phyloP scores from a whole-genome alignment of 305 asterid genomes.

The Ilex paraguariensis region DNA sequence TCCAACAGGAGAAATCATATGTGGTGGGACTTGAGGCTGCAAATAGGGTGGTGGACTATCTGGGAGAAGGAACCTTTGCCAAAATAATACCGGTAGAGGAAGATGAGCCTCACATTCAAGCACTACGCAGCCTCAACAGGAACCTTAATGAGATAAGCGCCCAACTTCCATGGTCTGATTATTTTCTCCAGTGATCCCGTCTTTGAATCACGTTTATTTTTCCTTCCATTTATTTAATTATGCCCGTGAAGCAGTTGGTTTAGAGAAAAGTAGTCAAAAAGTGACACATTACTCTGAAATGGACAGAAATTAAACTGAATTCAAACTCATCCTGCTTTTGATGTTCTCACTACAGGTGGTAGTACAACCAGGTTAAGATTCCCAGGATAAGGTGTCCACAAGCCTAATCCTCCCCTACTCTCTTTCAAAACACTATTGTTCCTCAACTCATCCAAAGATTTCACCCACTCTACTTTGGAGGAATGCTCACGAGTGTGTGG shows the following conservation, averaged over 20 bases:
- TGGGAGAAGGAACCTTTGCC: conserved; percentile 39
- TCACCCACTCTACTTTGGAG: conserved; percentile 92
- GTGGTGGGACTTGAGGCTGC: conserved; percentile 63
- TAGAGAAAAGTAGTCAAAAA: too few species aligned
- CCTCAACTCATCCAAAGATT: conserved; percentile 64
- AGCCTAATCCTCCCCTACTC: conserved; percentile 85
- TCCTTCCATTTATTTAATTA: too few species aligned
- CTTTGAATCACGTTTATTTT: too few species aligned
- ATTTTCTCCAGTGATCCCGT: conserved; percentile 35
- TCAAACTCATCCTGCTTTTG: conserved; percentile 83
- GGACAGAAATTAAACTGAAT: not conserved
- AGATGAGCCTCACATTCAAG: conserved; percentile 52
- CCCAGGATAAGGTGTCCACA: conserved; percentile 91
- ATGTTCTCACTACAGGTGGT: conserved; percentile 73
- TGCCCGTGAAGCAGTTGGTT: too few species aligned
- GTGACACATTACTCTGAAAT: too few species aligned
- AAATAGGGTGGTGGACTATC: conserved; percentile 46
- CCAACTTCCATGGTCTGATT: conserved; percentile 48
- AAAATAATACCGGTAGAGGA: conserved; percentile 40
- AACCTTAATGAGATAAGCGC: conserved; percentile 30
- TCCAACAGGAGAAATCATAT: conserved; percentile 45
- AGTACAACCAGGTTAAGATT: conserved; percentile 66
- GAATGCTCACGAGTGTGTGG: conserved; percentile 92
- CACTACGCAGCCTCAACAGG: conserved; percentile 39
- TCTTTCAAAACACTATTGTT: conserved; percentile 69